phyloP scores from a whole-genome alignment of 192 early-diverging fungal genomes.

The Gigaspora rosea region DNA sequence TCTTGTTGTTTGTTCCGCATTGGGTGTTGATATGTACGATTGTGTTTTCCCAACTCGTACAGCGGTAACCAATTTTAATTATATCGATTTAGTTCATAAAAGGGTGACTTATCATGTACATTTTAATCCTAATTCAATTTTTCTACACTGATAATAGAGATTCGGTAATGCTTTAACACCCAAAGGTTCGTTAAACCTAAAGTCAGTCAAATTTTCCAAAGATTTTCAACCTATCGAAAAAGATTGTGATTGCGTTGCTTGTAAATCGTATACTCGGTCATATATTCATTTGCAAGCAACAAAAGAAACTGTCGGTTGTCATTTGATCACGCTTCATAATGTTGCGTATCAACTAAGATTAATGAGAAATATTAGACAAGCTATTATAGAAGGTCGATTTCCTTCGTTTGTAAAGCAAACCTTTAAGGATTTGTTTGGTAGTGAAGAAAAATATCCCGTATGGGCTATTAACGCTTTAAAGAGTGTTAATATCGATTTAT shows the following conservation, averaged over 20 bases:
- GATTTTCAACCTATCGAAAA: conserved; percentile 76
- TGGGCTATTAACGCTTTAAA: conserved; percentile 76
- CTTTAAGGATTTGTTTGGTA: conserved; percentile 65
- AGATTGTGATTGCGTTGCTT: conserved; percentile 76
- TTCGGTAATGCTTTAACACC: conserved; percentile 84
- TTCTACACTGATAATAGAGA: conserved; percentile 41
- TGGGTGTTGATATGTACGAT: conserved; percentile 91
- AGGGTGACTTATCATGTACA: background rate
- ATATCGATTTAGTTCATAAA: background rate
- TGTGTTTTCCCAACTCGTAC: conserved; percentile 90
- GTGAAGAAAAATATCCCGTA: conserved; percentile 61
- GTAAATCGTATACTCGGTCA: conserved; percentile 71
- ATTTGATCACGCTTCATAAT: conserved; percentile 82
- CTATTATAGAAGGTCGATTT: conserved; percentile 69
- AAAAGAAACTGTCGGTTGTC: conserved; percentile 79
- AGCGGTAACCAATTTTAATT: conserved; percentile 50
- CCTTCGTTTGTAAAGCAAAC: conserved; percentile 71
- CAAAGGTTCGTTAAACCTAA: conserved; percentile 67
- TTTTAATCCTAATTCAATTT: background rate
- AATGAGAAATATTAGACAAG: conserved; percentile 75
- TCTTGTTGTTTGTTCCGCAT: conserved; percentile 80
- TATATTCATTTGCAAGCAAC: conserved; percentile 70
- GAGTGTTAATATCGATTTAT: conserved; percentile 68
- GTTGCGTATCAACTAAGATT: conserved; percentile 82
- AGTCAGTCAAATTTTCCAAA: conserved; percentile 57